Evolutionary conservation across 176 grass and related monocot species (phyloP).

Genomic region (Areca catechu): DNA sequence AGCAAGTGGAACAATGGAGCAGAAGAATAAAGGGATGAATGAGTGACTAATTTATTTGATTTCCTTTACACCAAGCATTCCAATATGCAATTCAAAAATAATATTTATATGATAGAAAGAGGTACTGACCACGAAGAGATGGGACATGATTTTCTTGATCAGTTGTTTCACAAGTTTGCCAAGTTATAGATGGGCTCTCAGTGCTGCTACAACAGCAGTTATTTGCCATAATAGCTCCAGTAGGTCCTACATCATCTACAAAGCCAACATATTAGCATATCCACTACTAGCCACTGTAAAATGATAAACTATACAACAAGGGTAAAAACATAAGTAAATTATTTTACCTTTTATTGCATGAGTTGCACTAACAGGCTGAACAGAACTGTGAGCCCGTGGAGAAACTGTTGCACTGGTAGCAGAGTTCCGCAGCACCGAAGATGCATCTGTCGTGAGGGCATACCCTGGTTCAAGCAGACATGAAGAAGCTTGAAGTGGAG

Average conservation of each 20-base stretch:
- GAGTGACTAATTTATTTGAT: no score
- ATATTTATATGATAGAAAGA: constrained; percentile 1
- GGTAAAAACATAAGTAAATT: neutral
- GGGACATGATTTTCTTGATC: constrained; percentile 46
- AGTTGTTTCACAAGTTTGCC: constrained; percentile 36
- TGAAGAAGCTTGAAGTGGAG: constrained; percentile 30
- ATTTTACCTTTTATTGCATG: constrained; percentile 26
- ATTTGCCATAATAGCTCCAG: constrained; percentile 20
- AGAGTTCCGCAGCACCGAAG: constrained; percentile 14
- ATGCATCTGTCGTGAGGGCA: constrained; percentile 26
- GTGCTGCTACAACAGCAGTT: constrained; percentile 48
- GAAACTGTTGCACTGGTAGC: constrained; percentile 22
- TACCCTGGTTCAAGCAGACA: constrained; percentile 35
- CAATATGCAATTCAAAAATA: neutral
- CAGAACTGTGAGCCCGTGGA: constrained; percentile 25
- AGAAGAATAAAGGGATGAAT: no score
- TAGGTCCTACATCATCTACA: constrained; percentile 7
- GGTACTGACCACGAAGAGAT: constrained; percentile 38
- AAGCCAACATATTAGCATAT: constrained; percentile 7
- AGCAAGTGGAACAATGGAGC: no score
- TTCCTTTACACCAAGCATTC: no score
- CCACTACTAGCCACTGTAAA: neutral
- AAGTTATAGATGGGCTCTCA: constrained; percentile 43
- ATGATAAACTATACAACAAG: constrained; percentile 4
- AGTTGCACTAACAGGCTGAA: constrained; percentile 26